A percentile compares a stretch with the other conserved stretches of the same genome.
Evolutionary conservation across 2,329 filamentous ascomycete genomes (phyloP).

Genomic region (Cercospora sp.): DNA sequence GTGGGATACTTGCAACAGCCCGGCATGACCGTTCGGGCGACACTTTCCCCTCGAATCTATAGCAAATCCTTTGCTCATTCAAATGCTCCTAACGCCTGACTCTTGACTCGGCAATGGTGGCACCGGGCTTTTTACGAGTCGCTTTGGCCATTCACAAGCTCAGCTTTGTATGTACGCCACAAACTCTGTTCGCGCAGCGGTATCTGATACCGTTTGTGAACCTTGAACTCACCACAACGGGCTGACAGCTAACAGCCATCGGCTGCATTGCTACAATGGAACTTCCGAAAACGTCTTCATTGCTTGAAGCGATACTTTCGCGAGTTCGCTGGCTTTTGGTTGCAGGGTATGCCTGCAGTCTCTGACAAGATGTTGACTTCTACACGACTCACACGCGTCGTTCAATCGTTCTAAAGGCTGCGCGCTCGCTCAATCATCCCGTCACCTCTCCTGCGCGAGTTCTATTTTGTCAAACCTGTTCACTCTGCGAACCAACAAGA

Average conservation of each 20-base stretch:
- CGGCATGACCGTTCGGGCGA: neutral
- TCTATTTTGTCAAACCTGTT: neutral
- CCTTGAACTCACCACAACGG: conserved; percentile 1
- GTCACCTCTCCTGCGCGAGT: neutral
- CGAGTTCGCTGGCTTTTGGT: neutral
- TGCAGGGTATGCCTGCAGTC: conserved; percentile 1
- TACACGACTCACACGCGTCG: conserved; percentile 4
- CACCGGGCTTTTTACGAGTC: neutral
- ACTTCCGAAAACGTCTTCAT: neutral
- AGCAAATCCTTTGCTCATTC: neutral
- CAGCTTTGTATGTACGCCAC: neutral
- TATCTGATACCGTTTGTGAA: conserved; percentile 8
- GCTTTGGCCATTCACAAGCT: neutral
- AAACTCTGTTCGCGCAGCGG: conserved; percentile 4
- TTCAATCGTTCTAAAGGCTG: neutral
- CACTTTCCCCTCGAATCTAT: neutral
- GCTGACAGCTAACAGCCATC: neutral
- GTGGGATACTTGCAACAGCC: neutral
- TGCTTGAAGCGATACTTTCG: neutral
- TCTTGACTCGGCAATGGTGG: neutral
- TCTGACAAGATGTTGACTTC: neutral
- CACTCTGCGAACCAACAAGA: neutral
- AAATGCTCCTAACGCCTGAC: neutral
- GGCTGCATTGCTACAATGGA: neutral
- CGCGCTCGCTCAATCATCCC: neutral